phyloP scores from a whole-genome alignment of 169 alveolate genomes.

The Ichthyophthirius multifiliis region DNA sequence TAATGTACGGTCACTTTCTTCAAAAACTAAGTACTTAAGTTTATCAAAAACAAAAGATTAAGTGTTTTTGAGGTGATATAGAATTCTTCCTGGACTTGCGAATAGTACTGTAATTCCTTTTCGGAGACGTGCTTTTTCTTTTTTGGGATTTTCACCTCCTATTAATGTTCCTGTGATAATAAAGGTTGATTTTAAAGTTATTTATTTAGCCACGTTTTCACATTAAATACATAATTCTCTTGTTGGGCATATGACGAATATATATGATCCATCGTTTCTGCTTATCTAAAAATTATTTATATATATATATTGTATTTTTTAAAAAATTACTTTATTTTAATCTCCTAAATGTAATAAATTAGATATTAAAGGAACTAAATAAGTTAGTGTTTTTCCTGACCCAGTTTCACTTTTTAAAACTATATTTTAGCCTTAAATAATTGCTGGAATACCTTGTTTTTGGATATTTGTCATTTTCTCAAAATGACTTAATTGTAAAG shows the following conservation, averaged over 20 bases:
- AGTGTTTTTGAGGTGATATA: slow-evolving; percentile 77
- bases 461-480: slow-evolving; percentile 72
- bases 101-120: slow-evolving; percentile 79
- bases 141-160: slow-evolving; percentile 84
- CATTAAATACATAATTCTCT: slow-evolving; percentile 82
- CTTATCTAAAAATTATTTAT: slow-evolving; percentile 34
- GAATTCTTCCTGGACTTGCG: slow-evolving; percentile 82
- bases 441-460: slow-evolving; percentile 63
- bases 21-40: slow-evolving; percentile 63
- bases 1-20: slow-evolving; percentile 82
- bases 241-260: slow-evolving; percentile 80
- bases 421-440: slow-evolving; percentile 54
- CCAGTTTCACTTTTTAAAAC: slow-evolving; percentile 85
- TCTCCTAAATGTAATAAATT: slow-evolving; percentile 45
- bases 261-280: slow-evolving; percentile 72
- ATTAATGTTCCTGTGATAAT: slow-evolving; percentile 70
- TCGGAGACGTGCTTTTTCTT: slow-evolving; percentile 79
- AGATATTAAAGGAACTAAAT: slow-evolving; percentile 80
- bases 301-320: background rate
- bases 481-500: slow-evolving; percentile 54
- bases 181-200: slow-evolving; percentile 59
- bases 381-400: slow-evolving; percentile 84
- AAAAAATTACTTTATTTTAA: slow-evolving; percentile 16
- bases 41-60: slow-evolving; percentile 47
- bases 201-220: slow-evolving; percentile 66